phyloP scores from a whole-genome alignment of 1,139 yeast species.

The Nakaseomyces sp. region DNA sequence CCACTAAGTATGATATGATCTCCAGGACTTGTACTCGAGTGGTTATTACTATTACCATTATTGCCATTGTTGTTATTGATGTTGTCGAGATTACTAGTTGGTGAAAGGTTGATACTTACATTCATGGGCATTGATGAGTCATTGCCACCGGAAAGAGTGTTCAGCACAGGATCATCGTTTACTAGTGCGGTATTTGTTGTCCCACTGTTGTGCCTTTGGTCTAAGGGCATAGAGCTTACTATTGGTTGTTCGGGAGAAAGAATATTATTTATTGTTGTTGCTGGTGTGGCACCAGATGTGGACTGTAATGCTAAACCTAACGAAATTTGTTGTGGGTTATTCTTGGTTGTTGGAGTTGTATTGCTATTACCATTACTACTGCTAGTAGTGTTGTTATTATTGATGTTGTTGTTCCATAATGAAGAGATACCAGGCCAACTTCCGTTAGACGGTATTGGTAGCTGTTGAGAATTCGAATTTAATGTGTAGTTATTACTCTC shows the following conservation, averaged over 20 bases:
- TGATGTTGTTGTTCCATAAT: not conserved
- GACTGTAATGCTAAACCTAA: no score
- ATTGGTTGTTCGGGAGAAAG: not conserved
- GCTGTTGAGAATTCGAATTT: not conserved
- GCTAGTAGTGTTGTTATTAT: no score
- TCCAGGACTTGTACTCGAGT: not conserved
- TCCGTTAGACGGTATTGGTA: constrained; percentile 1
- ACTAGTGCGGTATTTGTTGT: not conserved
- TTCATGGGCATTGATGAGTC: not conserved
- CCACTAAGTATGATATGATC: not conserved
- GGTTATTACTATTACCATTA: not conserved
- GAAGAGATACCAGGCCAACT: constrained; percentile 1
- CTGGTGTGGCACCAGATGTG: not conserved
- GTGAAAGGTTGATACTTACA: not conserved
- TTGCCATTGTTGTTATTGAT: not conserved
- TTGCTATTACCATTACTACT: not conserved
- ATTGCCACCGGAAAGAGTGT: not conserved
- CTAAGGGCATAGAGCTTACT: not conserved
- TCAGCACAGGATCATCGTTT: not conserved
- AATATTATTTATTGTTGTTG: not conserved
- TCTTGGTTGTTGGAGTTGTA: not conserved
- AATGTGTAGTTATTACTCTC: constrained; percentile 1
- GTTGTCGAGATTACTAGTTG: not conserved
- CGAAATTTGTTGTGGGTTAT: no score
- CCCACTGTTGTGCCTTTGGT: not conserved